Evolutionary conservation across 208 protist species (phyloP), one percentile per base, ranked within the genome.

Genomic region (Leishmania mexicana): DNA sequence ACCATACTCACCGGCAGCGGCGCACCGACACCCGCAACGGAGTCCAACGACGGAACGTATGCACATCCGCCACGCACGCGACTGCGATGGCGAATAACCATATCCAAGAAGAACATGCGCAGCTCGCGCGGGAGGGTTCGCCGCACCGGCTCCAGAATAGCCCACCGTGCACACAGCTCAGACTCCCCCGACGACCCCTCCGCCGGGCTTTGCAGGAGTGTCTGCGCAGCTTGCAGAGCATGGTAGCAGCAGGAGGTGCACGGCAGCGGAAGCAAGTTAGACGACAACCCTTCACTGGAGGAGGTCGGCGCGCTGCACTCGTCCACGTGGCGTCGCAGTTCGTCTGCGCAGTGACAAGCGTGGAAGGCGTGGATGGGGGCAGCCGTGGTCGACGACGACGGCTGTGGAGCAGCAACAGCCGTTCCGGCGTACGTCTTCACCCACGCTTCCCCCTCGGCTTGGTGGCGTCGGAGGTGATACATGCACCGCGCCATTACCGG

Each of bases 11-110:
- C 54, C 45, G 78, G 79, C 49, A 78, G 38, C 4, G 51, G 75
- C 19, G 51, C 64, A 13, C 57, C n/a, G 28, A 75, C n/a, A 35
- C 28, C 54, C 40, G 38, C 24, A 42, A 76, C 58, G n/a, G 13
- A 28, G 51, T 83, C 58, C 3, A 80, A 51, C 28, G 58, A 40
- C 65, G 91, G 88, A 24, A 92, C 80, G 79, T 90, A 96, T 60
- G 87, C 84, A 57, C 83, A 85, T 15, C 87, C 87, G 3, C 75
- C 79, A 11, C 60, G 45, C 31, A 28, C 3, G 7, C 75, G 79
- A 49, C 83, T 80, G 53, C 76, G 67, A 75, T 83, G 83, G 7
- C 83, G 80, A 58, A 87, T 77, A 35, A 80, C 35, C 75, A 87
- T 82, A 54, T 87, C 78, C 0, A 87, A 28, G 31, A 87, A 74